phyloP scores from a whole-genome alignment of 352 stramenopile species.

The Plasmopara halstedii region DNA sequence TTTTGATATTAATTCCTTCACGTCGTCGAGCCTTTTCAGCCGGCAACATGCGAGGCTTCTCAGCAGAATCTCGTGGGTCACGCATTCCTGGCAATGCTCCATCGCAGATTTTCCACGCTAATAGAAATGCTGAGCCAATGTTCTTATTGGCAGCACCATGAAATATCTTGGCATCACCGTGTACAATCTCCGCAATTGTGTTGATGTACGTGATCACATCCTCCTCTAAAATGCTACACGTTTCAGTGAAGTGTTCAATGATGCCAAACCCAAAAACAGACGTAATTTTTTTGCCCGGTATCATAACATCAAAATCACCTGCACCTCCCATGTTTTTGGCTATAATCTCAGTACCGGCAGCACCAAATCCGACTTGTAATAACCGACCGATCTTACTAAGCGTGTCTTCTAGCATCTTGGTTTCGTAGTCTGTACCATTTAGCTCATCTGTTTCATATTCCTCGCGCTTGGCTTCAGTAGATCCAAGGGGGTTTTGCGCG shows the following conservation, averaged over 20 bases:
- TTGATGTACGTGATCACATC: conserved; percentile 98
- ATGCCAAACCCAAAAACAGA: conserved; percentile 95
- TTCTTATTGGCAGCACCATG: conserved; percentile 96
- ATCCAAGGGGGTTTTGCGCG: conserved; percentile 56
- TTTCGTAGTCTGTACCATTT: conserved; percentile 85
- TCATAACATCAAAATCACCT: conserved; percentile 94
- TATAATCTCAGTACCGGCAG: conserved; percentile 97
- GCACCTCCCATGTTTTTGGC: conserved; percentile 94
- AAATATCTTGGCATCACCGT: conserved; percentile 91
- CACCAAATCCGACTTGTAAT: conserved; percentile 95
- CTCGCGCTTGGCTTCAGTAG: conserved; percentile 58
- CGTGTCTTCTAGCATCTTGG: conserved; percentile 93
- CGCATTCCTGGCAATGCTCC: conserved; percentile 77
- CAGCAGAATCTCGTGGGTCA: conserved; percentile 61
- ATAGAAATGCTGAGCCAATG: conserved; percentile 90
- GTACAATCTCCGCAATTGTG: conserved; percentile 94
- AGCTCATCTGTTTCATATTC: conserved; percentile 66
- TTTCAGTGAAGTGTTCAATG: conserved; percentile 95
- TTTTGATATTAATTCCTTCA: conserved; percentile 66
- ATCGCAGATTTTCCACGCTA: conserved; percentile 95
- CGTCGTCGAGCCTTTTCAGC: conserved; percentile 52
- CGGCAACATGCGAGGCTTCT: conserved; percentile 63
- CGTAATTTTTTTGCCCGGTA: conserved; percentile 95
- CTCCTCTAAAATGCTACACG: conserved; percentile 87
- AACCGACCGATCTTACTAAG: conserved; percentile 92